These are phyloP conservation scores for Cutaneotrichosporon sp. DNA, from an alignment of 1,284 basidiomycete species.

Conservation along the genomic window DNA sequence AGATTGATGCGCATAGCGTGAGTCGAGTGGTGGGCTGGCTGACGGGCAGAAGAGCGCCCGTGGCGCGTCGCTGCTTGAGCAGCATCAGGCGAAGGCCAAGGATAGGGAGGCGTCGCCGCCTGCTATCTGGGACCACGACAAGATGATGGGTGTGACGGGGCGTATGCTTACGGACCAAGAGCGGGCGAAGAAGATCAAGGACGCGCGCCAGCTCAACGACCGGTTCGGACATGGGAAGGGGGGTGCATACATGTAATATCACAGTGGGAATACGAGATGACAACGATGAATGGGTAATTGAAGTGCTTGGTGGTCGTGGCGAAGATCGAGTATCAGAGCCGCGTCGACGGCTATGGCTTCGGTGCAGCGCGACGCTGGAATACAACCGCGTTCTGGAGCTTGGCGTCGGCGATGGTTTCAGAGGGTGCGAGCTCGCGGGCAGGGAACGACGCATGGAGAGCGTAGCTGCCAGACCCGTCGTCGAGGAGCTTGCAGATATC, in stretches of 20 bases:
- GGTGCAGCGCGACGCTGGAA: constrained; percentile 73
- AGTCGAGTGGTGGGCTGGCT: constrained; percentile 29
- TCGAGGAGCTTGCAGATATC: constrained; percentile 85
- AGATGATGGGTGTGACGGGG: constrained; percentile 80
- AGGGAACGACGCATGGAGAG: constrained; percentile 80
- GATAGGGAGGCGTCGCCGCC: constrained; percentile 52
- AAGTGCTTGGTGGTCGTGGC: no score
- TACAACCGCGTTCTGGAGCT: constrained; percentile 73
- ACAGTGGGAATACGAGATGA: neutral
- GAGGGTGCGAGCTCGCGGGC: constrained; percentile 64
- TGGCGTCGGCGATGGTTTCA: constrained; percentile 69
- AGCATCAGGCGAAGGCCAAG: constrained; percentile 54
- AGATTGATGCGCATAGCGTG: constrained; percentile 76
- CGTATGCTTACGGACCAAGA: constrained; percentile 77
- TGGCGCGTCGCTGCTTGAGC: constrained; percentile 63
- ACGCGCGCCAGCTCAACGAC: constrained; percentile 71
- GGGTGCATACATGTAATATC: constrained; percentile 39
- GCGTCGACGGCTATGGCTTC: no score
- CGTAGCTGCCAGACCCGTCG: constrained; percentile 72
- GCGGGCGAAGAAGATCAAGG: constrained; percentile 67
- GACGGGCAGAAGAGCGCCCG: constrained; percentile 59
- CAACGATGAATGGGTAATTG: neutral
- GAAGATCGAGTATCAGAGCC: constrained; percentile 35
- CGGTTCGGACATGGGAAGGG: constrained; percentile 60
- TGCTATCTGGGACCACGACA: constrained; percentile 78